phyloP scores from a whole-genome alignment of 495 filamentous ascomycete genomes.

The Aspergillus sclerotioniger region DNA sequence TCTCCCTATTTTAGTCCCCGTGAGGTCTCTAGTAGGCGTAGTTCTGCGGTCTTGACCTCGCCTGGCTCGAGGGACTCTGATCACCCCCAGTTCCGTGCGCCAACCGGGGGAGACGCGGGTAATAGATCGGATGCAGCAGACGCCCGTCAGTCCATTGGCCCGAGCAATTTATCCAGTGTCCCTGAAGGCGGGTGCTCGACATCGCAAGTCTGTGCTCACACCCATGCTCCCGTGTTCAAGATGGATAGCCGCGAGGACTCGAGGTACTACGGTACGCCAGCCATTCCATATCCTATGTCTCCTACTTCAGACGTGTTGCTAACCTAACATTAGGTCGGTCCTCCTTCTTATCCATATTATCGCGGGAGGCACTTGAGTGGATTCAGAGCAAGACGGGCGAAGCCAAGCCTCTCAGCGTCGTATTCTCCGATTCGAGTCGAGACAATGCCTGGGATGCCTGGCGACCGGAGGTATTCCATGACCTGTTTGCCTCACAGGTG shows the following conservation, averaged over 20 bases:
- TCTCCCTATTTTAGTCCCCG: neutral
- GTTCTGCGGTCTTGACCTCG: neutral
- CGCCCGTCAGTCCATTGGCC: neutral
- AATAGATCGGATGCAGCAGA: neutral
- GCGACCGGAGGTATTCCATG: conserved; percentile 89
- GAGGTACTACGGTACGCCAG: conserved; percentile 76
- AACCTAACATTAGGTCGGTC: conserved; percentile 65
- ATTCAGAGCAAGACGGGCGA: conserved; percentile 95
- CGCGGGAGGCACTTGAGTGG: conserved; percentile 94
- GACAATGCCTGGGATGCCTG: conserved; percentile 85
- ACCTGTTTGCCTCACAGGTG: conserved; percentile 78
- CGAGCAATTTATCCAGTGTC: neutral
- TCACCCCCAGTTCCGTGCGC: neutral
- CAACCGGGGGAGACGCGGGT: neutral
- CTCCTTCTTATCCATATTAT: conserved; percentile 91
- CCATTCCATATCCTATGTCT: neutral
- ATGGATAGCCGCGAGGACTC: conserved; percentile 85
- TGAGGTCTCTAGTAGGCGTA: conserved; percentile 1
- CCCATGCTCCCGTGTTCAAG: conserved; percentile 44
- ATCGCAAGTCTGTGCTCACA: conserved; percentile 45
- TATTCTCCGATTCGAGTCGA: conserved; percentile 66
- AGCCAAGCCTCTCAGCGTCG: conserved; percentile 78
- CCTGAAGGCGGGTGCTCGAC: conserved; percentile 21
- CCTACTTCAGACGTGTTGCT: neutral
- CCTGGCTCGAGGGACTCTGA: conserved; percentile 3